Evolutionary conservation across 768 basidiomycete species (phyloP).

Genomic region (Rhodosporidiobolus sp.): DNA sequence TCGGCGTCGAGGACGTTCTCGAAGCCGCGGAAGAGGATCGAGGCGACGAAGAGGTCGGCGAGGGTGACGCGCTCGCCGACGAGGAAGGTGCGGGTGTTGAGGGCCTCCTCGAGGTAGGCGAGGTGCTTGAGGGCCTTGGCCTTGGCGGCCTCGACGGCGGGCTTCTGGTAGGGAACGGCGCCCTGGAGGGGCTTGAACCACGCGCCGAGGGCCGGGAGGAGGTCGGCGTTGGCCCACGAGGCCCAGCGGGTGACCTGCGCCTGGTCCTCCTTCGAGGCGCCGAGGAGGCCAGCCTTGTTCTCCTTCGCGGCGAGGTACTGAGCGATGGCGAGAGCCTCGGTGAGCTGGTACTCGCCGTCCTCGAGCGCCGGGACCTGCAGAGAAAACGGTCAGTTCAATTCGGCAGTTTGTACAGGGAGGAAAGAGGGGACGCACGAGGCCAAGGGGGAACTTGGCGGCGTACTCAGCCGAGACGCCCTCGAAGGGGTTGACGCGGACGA

Average conservation of each 20-base stretch:
- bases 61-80: slow-evolving; percentile 91
- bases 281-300: slow-evolving; percentile 73
- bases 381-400: no score
- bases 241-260: slow-evolving; percentile 84
- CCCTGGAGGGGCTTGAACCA: slow-evolving; percentile 52
- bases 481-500: slow-evolving; percentile 36
- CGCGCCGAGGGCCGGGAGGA: slow-evolving; percentile 16
- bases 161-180: slow-evolving; percentile 70
- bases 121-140: slow-evolving; percentile 52
- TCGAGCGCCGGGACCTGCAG: slow-evolving; percentile 78
- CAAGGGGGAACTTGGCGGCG: slow-evolving; percentile 60
- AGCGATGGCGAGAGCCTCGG: slow-evolving; percentile 76
- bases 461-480: slow-evolving; percentile 28
- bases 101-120: slow-evolving; percentile 67
- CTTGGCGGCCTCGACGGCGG: slow-evolving; percentile 48
- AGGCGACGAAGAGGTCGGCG: slow-evolving; percentile 74
- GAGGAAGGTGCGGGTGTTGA: slow-evolving; percentile 78
- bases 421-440: slow-evolving; percentile 38
- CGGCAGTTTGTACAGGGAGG: neutral
- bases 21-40: slow-evolving; percentile 59
- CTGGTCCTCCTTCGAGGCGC: slow-evolving; percentile 61
- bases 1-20: slow-evolving; percentile 60
- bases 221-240: slow-evolving; percentile 53
- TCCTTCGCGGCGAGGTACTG: slow-evolving; percentile 50
- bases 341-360: slow-evolving; percentile 72